Evolutionary conservation across 2,329 filamentous ascomycete genomes (phyloP), one percentile per base, ranked within the genome.

Genomic region (Stenocarpella maydis): DNA sequence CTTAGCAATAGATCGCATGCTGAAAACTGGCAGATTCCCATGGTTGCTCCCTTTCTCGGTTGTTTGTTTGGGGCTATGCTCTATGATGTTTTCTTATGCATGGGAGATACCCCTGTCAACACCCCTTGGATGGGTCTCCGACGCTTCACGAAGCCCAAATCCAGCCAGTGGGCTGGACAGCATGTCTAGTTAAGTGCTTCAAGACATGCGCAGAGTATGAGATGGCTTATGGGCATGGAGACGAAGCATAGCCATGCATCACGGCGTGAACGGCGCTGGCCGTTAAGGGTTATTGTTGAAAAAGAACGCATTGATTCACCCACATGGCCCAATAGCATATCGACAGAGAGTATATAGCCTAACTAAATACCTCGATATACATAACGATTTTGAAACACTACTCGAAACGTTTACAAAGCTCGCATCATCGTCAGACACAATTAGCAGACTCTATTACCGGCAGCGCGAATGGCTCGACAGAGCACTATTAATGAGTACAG

Each of bases 31-130:
- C 53, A 91, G 89, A 86, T 93, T 24, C 91, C 91, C 0, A 91
- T 94, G 83, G 87, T 94, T 4, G 85, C 90, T 2, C 91, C 91
- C 0, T 92, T 93, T 75, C 77, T 86, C 12, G 91, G 91, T 6
- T 87, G 84, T 73, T 78, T 83, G 0, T 87, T 91, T 72, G 90
- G 91, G 3, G 90, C 88, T 2, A 88, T 90, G 76, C 73, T 92
- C 28, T 92, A 92, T 75, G 90, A 92, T 76, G 76, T 87, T 2
- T 87, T 92, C 76, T 81, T 94, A 47, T 94, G 90, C 76, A 91
- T 89, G 0, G 91, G 91, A 4, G 79, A 90, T n/a, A 91, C 86
- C 73, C 90, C 91, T 1, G 83, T 93, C 73, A 93, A 93, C 78
- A 89, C 85, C 0, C 90, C 90, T 0, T 90, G 83, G 79, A 77